Conservation (phyloP, 176 grass and related monocot species). For the Secale cereale region DNA sequence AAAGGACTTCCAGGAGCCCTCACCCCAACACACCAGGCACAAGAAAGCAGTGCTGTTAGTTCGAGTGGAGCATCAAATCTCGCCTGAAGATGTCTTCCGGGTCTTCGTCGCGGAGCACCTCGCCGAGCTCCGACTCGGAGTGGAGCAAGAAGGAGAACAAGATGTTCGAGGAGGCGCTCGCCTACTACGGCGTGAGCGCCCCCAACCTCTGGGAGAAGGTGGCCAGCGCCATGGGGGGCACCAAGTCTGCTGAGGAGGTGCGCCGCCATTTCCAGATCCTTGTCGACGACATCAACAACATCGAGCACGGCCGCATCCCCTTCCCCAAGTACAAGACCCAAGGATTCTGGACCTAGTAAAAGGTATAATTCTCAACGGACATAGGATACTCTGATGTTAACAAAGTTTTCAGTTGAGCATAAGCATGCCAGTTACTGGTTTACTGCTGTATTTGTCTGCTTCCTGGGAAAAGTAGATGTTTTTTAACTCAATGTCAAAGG, state of each 20-base stretch:
- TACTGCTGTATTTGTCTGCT: background rate
- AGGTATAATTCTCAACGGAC: background rate
- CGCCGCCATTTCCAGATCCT: slow-evolving; percentile 69
- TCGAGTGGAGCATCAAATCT: no score
- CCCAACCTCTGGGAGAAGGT: slow-evolving; percentile 92
- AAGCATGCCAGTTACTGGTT: background rate
- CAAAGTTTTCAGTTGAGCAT: background rate
- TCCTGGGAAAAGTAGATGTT: background rate
- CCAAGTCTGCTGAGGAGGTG: slow-evolving; percentile 77
- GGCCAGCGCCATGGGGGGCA: slow-evolving; percentile 64
- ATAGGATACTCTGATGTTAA: background rate
- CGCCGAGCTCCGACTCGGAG: slow-evolving; percentile 15
- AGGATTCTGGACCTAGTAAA: slow-evolving; percentile 32
- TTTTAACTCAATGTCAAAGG: background rate
- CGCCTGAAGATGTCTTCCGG: no score
- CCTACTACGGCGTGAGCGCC: slow-evolving; percentile 62
- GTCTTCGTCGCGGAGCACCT: slow-evolving; percentile 33
- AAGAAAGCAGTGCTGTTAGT: no score
- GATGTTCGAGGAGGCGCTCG: slow-evolving; percentile 76
- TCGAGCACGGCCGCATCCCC: slow-evolving; percentile 39
- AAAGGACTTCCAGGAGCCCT: no score
- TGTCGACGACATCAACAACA: slow-evolving; percentile 49
- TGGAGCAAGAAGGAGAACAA: slow-evolving; percentile 85
- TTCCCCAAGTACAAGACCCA: slow-evolving; percentile 64
- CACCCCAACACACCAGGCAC: no score